A percentile compares a stretch with the other conserved stretches of the same genome.
Evolutionary conservation across 2,329 filamentous ascomycete species (phyloP).

Genomic region (Cladobotryum protrusum): DNA sequence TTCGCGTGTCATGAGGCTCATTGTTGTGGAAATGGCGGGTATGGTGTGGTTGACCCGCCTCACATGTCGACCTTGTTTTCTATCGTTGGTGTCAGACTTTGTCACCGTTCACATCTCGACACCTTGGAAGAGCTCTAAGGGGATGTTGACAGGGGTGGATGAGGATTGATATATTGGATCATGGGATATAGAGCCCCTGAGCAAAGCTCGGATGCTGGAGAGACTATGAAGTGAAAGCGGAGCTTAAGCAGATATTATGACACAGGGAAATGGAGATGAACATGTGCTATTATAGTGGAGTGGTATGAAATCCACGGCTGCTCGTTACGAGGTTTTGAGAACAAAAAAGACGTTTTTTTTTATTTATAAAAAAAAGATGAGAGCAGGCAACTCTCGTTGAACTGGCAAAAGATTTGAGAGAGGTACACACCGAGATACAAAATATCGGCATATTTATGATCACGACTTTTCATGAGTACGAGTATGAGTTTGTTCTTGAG

Average conservation of each 20-base stretch:
- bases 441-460: too few relatives aligned
- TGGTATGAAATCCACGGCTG: constrained; percentile 1
- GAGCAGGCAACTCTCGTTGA: background rate
- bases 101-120: constrained; percentile 6
- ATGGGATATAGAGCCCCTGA: constrained; percentile 13
- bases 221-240: constrained; percentile 9
- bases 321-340: constrained; percentile 4
- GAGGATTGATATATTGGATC: constrained; percentile 11
- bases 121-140: constrained; percentile 6
- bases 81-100: constrained; percentile 11
- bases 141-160: constrained; percentile 9
- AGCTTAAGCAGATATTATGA: constrained; percentile 10
- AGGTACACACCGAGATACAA: background rate
- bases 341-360: constrained; percentile 1
- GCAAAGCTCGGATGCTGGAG: constrained; percentile 10
- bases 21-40: constrained; percentile 21
- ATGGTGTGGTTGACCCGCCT: constrained; percentile 17
- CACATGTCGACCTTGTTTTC: constrained; percentile 12
- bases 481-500: too few relatives aligned
- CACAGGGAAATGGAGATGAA: constrained; percentile 11
- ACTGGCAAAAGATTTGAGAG: background rate
- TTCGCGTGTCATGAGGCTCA: constrained; percentile 25
- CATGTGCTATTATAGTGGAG: constrained; percentile 6
- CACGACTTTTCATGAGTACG: too few relatives aligned
- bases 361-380: constrained; percentile 2